Evolutionary conservation across 1,139 yeast species (phyloP).

Genomic region (Yamadazyma atmosphaerica): DNA sequence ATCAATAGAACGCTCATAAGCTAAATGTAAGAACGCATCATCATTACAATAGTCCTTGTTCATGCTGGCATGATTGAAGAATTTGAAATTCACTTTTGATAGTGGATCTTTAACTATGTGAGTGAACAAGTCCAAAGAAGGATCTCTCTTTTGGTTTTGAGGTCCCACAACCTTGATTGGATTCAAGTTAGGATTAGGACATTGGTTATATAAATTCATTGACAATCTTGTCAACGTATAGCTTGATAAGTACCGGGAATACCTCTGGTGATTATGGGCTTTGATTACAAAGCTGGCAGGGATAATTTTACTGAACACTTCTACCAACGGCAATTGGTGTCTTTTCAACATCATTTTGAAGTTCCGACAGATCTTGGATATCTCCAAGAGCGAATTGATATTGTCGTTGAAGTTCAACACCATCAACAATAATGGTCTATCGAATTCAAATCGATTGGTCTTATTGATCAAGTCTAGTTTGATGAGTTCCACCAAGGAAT

Average conservation of each 20-base stretch:
- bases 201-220: conserved; percentile 62
- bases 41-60: conserved; percentile 40
- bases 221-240: conserved; percentile 51
- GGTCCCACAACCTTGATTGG: conserved; percentile 7
- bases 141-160: conserved; percentile 8
- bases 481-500: conserved; percentile 34
- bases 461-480: conserved; percentile 44
- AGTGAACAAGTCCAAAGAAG: conserved; percentile 30
- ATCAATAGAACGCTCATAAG: conserved; percentile 81
- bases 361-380: conserved; percentile 48
- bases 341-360: conserved; percentile 43
- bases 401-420: conserved; percentile 47
- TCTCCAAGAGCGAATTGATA: conserved; percentile 47
- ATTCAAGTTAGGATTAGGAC: conserved; percentile 31
- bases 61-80: conserved; percentile 24
- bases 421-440: conserved; percentile 47
- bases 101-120: conserved; percentile 50
- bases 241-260: conserved; percentile 49
- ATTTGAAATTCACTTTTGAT: conserved; percentile 52
- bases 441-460: conserved; percentile 43
- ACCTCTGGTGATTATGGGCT: conserved; percentile 30
- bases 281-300: conserved; percentile 54
- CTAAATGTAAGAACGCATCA: conserved; percentile 79
- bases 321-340: conserved; percentile 45
- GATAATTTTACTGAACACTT: conserved; percentile 54